Base-by-base conservation (phyloP, 1,139 yeast genomes). In the Petasospora fabianii region DNA sequence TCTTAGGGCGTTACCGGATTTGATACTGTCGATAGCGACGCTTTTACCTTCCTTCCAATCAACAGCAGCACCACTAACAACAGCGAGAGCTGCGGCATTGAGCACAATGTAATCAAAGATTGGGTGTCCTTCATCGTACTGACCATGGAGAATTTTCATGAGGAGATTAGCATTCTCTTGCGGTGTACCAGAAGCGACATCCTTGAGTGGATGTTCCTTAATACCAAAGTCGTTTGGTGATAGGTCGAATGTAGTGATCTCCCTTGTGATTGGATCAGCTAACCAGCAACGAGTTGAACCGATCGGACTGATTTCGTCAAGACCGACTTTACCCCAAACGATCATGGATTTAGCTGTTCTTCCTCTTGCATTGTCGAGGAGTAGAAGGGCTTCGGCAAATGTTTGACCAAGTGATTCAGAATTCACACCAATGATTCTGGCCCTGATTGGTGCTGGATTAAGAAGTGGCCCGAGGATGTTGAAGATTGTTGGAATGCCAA, bases 401-500 rank as follows among this genome's bases (percentile, higher is more conserved):
- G 84, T 81, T 44, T 73, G 79, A 4, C 97, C 98, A 44, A 92
- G 65, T 6, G 69, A 66, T 50, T 84, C 84, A 24, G 87, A 72
- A 60, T 84, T 87, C 2, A 92, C 98, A 33, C 98, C 98, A 37
- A 94, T 71, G 27, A 92, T 80, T 48, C 97, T 71, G 5, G 94
- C 84, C 49, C 73, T 72, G 27, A 90, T 70, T 1, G 92, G 92
- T 15, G 87, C 86, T 2, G 98, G 98, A 65, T 92, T 94, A 46
- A 92, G 69, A 48, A 92, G 66, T 0, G 98, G 98, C 0, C 98
- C 98, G 50, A 92, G 66, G 14, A 92, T 82, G 60, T 92, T 92
- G 71, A 92, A 92, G 27, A 92, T 85, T 2, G 97, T 84, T 2
- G 98, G 97, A 13, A 90, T 74, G 0, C 96, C 96, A 44, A 92